Percentiles rank a stretch among this genome's conserved stretches.
These are phyloP conservation scores for Fonsecaea pedrosoi DNA, from an alignment of 2,329 filamentous ascomycete species.

Conservation along the genomic window DNA sequence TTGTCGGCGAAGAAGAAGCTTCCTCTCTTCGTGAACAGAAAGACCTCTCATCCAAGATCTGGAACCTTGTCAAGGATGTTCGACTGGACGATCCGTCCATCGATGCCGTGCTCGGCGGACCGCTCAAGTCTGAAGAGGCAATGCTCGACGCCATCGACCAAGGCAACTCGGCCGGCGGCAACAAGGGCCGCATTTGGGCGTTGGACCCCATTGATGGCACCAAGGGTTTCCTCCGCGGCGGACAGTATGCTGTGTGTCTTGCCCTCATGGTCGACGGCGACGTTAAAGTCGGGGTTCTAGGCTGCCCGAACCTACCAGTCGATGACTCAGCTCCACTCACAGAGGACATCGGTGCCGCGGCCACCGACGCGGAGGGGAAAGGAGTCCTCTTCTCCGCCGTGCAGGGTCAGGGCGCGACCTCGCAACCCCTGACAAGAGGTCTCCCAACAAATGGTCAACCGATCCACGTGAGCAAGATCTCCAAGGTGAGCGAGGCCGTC, in stretches of 20 bases:
- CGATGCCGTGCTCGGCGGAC: conserved; percentile 72
- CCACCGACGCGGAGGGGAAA: conserved; percentile 74
- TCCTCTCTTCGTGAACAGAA: conserved; percentile 75
- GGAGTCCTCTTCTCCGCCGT: conserved; percentile 91
- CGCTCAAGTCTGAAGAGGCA: conserved; percentile 67
- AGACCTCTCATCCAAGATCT: conserved; percentile 75
- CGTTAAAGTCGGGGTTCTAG: conserved; percentile 91
- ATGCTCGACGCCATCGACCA: conserved; percentile 72
- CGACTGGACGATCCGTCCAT: conserved; percentile 71
- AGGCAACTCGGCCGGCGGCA: conserved; percentile 73
- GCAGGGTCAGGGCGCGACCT: conserved; percentile 77
- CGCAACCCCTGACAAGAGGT: conserved; percentile 69
- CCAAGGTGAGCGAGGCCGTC: conserved; percentile 77
- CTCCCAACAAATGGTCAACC: conserved; percentile 57
- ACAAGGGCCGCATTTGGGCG: conserved; percentile 84
- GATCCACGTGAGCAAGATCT: conserved; percentile 80
- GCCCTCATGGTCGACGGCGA: conserved; percentile 91
- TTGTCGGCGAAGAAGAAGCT: conserved; percentile 95
- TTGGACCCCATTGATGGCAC: conserved; percentile 98
- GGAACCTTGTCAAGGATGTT: conserved; percentile 77
- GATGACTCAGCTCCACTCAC: conserved; percentile 77
- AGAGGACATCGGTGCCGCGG: conserved; percentile 74
- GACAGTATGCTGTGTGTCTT: conserved; percentile 95
- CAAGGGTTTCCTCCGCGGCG: conserved; percentile 93
- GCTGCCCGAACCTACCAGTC: conserved; percentile 92